These are phyloP conservation scores for Fusarium nelsonii DNA, from an alignment of 2,329 filamentous ascomycete species.

Conservation along the genomic window DNA sequence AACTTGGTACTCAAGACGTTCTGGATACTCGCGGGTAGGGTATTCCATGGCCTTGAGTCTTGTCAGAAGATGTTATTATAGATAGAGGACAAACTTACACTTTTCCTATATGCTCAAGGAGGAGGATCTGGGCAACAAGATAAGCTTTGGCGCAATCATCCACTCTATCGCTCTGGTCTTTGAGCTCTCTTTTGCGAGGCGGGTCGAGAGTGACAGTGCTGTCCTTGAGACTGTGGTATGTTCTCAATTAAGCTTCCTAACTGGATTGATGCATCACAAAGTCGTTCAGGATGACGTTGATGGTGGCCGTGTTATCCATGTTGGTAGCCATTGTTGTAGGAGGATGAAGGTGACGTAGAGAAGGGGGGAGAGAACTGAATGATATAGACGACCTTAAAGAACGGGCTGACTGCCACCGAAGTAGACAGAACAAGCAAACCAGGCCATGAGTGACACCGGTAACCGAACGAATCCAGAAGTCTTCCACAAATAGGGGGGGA, in stretches of 20 bases:
- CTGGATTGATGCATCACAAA: not conserved
- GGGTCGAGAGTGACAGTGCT: not conserved
- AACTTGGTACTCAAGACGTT: no score
- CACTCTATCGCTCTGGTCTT: not conserved
- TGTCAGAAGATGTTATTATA: not conserved
- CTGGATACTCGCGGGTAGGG: not conserved
- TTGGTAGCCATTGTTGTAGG: not conserved
- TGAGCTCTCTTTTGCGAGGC: not conserved
- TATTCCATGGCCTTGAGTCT: not conserved
- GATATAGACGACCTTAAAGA: no score
- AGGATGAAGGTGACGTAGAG: not conserved
- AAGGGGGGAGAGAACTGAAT: not conserved
- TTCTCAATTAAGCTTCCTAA: not conserved
- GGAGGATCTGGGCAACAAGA: not conserved
- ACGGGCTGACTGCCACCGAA: no score
- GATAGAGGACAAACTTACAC: not conserved
- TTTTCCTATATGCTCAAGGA: not conserved
- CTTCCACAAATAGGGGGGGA: no score
- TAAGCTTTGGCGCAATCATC: not conserved
- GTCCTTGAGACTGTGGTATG: not conserved
- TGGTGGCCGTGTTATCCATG: not conserved
- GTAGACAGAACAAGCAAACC: no score
- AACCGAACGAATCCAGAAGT: no score
- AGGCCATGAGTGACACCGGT: no score
- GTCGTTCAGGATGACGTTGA: not conserved